Percentiles rank a stretch among this genome's conserved stretches.
These are phyloP conservation scores for Heliamphora exappendiculata DNA, from an alignment of 148 eudicot genomes.

Conservation along the genomic window DNA sequence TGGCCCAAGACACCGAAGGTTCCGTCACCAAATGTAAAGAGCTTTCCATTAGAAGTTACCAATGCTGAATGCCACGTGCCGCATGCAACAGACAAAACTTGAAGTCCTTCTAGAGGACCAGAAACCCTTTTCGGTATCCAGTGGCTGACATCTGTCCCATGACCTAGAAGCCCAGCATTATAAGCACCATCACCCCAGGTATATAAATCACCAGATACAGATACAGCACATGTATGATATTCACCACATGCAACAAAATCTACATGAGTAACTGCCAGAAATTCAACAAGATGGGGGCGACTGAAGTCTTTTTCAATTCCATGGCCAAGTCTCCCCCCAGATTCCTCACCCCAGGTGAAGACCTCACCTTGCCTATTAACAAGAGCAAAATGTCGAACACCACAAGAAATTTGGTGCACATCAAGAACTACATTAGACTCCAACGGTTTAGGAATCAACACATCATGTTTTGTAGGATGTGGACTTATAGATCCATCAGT, in stretches of 20 bases:
- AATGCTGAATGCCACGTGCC: constrained; percentile 84
- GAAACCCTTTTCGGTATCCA: constrained; percentile 82
- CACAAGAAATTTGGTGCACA: constrained; percentile 79
- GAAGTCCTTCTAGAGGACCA: constrained; percentile 70
- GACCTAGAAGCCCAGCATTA: constrained; percentile 74
- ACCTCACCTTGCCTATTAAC: constrained; percentile 88
- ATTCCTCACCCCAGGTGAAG: constrained; percentile 92
- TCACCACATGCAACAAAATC: constrained; percentile 84
- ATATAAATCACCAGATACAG: constrained; percentile 67
- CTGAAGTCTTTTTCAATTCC: constrained; percentile 54
- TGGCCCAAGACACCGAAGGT: constrained; percentile 81
- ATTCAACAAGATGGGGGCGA: constrained; percentile 59
- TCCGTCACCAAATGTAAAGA: constrained; percentile 89
- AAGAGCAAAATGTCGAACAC: constrained; percentile 64
- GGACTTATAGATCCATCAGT: constrained; percentile 28
- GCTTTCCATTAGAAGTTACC: constrained; percentile 44
- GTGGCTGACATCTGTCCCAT: constrained; percentile 71
- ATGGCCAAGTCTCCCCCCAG: constrained; percentile 88
- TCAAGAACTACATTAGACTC: constrained; percentile 82
- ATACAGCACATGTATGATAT: constrained; percentile 70
- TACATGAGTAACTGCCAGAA: constrained; percentile 53
- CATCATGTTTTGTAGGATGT: constrained; percentile 34
- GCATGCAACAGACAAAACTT: constrained; percentile 59
- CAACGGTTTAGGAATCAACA: constrained; percentile 53
- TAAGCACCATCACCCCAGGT: constrained; percentile 82